phyloP scores from a whole-genome alignment of 192 early-diverging fungal genomes.

The Entomortierella beljakovae region DNA sequence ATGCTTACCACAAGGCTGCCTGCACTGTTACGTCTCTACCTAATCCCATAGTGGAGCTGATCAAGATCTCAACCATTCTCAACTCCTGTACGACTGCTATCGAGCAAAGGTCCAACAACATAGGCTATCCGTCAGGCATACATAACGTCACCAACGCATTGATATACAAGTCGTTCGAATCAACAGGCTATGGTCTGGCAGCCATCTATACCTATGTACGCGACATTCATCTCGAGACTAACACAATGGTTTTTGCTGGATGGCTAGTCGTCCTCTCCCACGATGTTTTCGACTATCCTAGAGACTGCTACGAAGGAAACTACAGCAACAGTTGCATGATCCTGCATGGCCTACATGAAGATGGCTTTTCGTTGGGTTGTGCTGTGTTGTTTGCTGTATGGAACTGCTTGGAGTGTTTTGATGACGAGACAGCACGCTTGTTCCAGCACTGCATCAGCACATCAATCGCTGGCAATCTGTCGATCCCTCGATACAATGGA shows the following conservation, averaged over 20 bases:
- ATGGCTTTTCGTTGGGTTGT: constrained; percentile 11
- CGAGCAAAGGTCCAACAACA: constrained; percentile 5
- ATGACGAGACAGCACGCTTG: background rate
- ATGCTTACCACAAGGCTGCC: constrained; percentile 3
- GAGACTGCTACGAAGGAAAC: constrained; percentile 20
- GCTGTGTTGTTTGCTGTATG: constrained; percentile 10
- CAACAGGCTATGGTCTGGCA: background rate
- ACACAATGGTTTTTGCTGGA: constrained; percentile 7
- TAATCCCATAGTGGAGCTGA: constrained; percentile 13
- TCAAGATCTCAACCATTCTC: background rate
- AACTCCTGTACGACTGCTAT: constrained; percentile 9
- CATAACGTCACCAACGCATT: background rate
- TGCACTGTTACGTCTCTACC: constrained; percentile 6
- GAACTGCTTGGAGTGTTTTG: constrained; percentile 10
- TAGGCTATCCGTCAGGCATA: constrained; percentile 9
- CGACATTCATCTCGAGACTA: background rate
- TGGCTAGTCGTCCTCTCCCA: constrained; percentile 3
- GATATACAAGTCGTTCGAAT: constrained; percentile 14
- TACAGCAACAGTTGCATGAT: constrained; percentile 14
- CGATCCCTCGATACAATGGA: constrained; percentile 10
- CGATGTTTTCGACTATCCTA: constrained; percentile 7
- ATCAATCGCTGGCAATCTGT: constrained; percentile 5
- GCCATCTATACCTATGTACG: constrained; percentile 9
- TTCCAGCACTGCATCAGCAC: constrained; percentile 4
- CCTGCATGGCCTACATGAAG: constrained; percentile 7